Conservation (phyloP, 805 yeast genomes). For the Yamadazyma sp. region DNA sequence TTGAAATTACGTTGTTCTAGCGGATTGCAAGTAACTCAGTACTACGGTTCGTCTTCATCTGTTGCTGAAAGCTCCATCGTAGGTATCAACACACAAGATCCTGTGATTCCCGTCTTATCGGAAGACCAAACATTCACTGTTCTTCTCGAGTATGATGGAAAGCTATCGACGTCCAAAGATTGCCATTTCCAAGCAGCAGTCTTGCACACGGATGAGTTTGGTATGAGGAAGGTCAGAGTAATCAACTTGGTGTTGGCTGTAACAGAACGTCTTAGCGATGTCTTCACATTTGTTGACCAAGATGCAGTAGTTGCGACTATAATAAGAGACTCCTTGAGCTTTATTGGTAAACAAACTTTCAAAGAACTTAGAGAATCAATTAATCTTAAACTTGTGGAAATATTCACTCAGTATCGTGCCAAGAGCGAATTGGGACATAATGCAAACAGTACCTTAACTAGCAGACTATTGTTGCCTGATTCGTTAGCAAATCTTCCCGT, state of each 20-base stretch:
- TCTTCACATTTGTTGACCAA: slow-evolving; percentile 79
- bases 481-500: slow-evolving; percentile 71
- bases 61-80: slow-evolving; percentile 23
- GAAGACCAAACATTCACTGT: slow-evolving; percentile 68
- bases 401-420: slow-evolving; percentile 51
- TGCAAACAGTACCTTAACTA: slow-evolving; percentile 34
- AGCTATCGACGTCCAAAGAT: slow-evolving; percentile 65
- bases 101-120: slow-evolving; percentile 64
- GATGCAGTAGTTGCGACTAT: slow-evolving; percentile 41
- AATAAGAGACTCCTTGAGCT: slow-evolving; percentile 40
- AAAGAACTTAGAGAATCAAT: slow-evolving; percentile 40
- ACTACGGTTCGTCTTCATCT: slow-evolving; percentile 55
- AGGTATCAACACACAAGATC: slow-evolving; percentile 52
- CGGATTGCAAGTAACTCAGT: slow-evolving; percentile 78
- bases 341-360: slow-evolving; percentile 39
- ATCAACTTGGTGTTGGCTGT: slow-evolving; percentile 81
- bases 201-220: slow-evolving; percentile 75
- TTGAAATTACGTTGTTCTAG: slow-evolving; percentile 83
- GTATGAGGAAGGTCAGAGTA: slow-evolving; percentile 82
- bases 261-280: slow-evolving; percentile 67
- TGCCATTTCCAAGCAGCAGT: slow-evolving; percentile 91
- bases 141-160: slow-evolving; percentile 74
- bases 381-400: slow-evolving; percentile 41
- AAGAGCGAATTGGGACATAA: slow-evolving; percentile 45
- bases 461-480: slow-evolving; percentile 79